These are phyloP conservation scores for Fusarium burgessii DNA, from an alignment of 2,329 filamentous ascomycete genomes.

Conservation along the genomic window DNA sequence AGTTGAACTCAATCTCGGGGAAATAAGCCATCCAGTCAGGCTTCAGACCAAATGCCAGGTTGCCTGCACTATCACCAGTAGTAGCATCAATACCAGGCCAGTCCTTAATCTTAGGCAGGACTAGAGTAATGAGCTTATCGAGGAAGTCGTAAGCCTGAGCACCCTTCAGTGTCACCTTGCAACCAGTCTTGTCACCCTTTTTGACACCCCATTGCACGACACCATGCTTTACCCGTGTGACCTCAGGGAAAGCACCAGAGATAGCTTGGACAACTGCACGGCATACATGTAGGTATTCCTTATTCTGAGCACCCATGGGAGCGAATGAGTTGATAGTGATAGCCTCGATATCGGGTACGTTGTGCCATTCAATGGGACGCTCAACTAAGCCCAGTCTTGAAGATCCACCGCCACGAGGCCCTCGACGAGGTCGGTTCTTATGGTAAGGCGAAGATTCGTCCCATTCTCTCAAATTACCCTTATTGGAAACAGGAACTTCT, in stretches of 20 bases:
- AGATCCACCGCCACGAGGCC: constrained; percentile 77
- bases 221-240: constrained; percentile 76
- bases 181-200: constrained; percentile 76
- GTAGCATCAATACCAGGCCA: constrained; percentile 76
- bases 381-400: constrained; percentile 79
- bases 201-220: constrained; percentile 82
- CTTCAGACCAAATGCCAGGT: constrained; percentile 84
- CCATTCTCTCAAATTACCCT: constrained; percentile 84
- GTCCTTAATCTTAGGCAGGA: constrained; percentile 95
- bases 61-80: constrained; percentile 89
- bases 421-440: constrained; percentile 87
- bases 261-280: constrained; percentile 88
- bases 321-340: constrained; percentile 84
- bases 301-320: constrained; percentile 77
- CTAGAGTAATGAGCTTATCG: constrained; percentile 88
- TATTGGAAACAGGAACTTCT: constrained; percentile 56
- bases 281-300: constrained; percentile 81
- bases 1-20: constrained; percentile 95
- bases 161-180: constrained; percentile 81
- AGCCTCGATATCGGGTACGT: constrained; percentile 83
- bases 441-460: constrained; percentile 93
- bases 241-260: constrained; percentile 77
- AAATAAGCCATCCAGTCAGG: constrained; percentile 83
- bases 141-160: constrained; percentile 91
- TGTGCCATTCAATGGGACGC: constrained; percentile 80